Evolutionary conservation across 345 rosid species (phyloP).

Genomic region (Gossypium stocksii): DNA sequence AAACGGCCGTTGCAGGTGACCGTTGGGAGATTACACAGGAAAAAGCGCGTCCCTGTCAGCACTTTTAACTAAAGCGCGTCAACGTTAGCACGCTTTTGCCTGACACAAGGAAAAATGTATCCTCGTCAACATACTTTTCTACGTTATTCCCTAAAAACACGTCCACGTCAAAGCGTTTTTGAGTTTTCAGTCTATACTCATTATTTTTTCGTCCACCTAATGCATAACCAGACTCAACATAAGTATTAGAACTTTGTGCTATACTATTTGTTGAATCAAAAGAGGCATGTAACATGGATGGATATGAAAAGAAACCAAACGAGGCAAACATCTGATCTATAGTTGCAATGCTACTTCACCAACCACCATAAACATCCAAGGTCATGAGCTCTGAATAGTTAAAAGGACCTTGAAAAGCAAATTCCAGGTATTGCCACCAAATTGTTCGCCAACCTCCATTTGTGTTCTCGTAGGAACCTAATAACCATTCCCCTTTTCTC

Average conservation of each 20-base stretch:
- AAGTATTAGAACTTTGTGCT: slow-evolving; percentile 29
- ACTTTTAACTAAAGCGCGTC: too few species aligned
- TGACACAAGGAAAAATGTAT: too few species aligned
- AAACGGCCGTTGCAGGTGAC: too few species aligned
- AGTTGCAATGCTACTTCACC: slow-evolving; percentile 50
- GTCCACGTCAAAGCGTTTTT: too few species aligned
- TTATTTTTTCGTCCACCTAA: slow-evolving; percentile 15
- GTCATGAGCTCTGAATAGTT: slow-evolving; percentile 53
- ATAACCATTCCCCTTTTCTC: slow-evolving; percentile 46
- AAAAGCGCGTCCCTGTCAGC: too few species aligned
- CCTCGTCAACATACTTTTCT: fast-evolving
- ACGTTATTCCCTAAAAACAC: too few species aligned
- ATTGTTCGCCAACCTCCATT: slow-evolving; percentile 30
- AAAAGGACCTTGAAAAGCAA: slow-evolving; percentile 39
- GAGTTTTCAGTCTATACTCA: too few species aligned
- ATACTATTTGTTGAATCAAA: slow-evolving; percentile 29
- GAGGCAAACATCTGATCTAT: slow-evolving; percentile 47
- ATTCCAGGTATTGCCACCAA: slow-evolving; percentile 28
- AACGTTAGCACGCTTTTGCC: too few species aligned
- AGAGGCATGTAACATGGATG: slow-evolving; percentile 35
- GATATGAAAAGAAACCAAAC: slow-evolving; percentile 36
- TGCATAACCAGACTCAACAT: slow-evolving; percentile 22
- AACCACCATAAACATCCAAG: slow-evolving; percentile 55
- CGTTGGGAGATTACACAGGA: too few species aligned
- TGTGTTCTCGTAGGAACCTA: slow-evolving; percentile 44